Percentiles rank a stretch among this genome's conserved stretches.
phyloP scores from a whole-genome alignment of 352 stramenopile species.

The Stramenopiles sp. region DNA sequence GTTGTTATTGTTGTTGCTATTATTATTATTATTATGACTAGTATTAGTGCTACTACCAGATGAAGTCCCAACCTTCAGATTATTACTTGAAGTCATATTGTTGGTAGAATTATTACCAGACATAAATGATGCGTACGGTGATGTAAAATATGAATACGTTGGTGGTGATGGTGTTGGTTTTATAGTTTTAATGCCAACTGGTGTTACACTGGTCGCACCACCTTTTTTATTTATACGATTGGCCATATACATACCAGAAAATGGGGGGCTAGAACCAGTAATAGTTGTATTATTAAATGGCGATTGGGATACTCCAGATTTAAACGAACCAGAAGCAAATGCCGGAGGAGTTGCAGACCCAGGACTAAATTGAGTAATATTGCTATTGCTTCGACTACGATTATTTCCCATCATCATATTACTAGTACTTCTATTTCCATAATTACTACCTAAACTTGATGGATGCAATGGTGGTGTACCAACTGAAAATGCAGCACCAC shows the following conservation, averaged over 20 bases:
- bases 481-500: neutral
- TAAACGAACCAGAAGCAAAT: neutral
- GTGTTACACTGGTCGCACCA: neutral
- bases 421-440: neutral
- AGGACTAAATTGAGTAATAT: neutral
- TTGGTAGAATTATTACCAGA: too few relatives aligned
- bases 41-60: too few relatives aligned
- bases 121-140: neutral
- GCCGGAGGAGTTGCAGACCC: neutral
- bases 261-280: conserved; percentile 2
- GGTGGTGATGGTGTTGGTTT: conserved; percentile 4
- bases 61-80: too few relatives aligned
- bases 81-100: too few relatives aligned
- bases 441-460: neutral
- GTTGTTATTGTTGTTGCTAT: too few relatives aligned
- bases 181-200: neutral
- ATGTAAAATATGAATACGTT: neutral
- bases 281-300: neutral
- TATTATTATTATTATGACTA: neutral
- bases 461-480: neutral
- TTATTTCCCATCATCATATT: neutral
- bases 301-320: neutral
- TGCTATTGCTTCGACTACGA: neutral
- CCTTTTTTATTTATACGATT: neutral
- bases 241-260: neutral